Evolutionary conservation across 768 basidiomycete genomes (phyloP), one percentile per base, ranked within the genome.

Genomic region (Termitomyces eurrhizus): DNA sequence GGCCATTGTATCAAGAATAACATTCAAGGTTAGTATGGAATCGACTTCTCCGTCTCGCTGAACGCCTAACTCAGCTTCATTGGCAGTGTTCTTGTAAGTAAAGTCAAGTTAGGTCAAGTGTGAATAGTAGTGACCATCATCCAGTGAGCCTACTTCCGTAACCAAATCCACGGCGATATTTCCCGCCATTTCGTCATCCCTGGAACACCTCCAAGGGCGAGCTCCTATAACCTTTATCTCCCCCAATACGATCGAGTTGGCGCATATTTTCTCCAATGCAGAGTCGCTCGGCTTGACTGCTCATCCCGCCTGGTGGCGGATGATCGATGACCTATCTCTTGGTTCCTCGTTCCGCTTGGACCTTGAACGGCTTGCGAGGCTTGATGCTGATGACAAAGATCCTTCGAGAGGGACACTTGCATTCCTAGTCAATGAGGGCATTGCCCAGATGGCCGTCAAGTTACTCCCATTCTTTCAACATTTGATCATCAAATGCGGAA

Each of bases 81-180:
- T 61, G 49, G 9, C 41, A 93, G 92, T 84, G 14, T 88, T 95
- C 70, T 94, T 92, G 90, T 91, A 69, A 65, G 87, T 75, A 26
- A 2, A 41, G 42, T 21, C 32, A 24, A 51, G 33, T 44, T 24
- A 36, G 35, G 7, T 53, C 16, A 26, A 39, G 2, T 16, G 36
- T 26, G 37, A 24, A 24, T 18, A 9, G 13, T 52, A 39, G 26
- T 53, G 52, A 39, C 24, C 39, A 24, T 41, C 14, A 39, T 9
- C 21, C 26, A 92, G 91, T 71, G 97, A 99, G 73, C 96, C 97
- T 1, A 98, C 97, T 1, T 97, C 95, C 0, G 80, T 89, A n/a
- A 74, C 81, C 49, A 98, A 98, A 75, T 87, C 91, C 0, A 76
- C 78, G 1, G 75, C 79, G 2, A 85, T 98, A 60, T 69, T 97